Evolutionary conservation across 1,284 basidiomycete species (phyloP).

Genomic region (Grifola frondosa): DNA sequence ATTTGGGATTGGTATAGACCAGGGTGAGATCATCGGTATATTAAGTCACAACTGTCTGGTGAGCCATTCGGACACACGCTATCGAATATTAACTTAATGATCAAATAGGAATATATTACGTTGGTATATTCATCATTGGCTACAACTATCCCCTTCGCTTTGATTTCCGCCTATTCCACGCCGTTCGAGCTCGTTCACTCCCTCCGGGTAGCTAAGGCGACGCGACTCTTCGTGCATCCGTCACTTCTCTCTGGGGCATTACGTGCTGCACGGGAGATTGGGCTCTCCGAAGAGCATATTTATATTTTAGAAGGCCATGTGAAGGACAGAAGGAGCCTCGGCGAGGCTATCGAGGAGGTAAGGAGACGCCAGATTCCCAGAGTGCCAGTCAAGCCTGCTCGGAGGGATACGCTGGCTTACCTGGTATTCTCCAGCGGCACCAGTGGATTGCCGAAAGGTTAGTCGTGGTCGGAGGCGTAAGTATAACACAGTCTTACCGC

Average conservation of each 20-base stretch:
- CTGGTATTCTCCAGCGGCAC: constrained; percentile 78
- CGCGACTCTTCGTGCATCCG: constrained; percentile 62
- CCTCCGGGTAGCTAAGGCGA: constrained; percentile 51
- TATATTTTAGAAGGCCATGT: constrained; percentile 50
- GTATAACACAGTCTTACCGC: background rate
- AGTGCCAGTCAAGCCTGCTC: constrained; percentile 46
- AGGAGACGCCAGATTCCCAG: constrained; percentile 38
- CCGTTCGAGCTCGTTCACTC: constrained; percentile 63
- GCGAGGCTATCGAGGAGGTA: constrained; percentile 44
- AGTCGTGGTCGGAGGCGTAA: constrained; percentile 1
- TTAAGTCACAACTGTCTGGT: constrained; percentile 70
- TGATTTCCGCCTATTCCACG: constrained; percentile 66
- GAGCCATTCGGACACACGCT: constrained; percentile 21
- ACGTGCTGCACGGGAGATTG: constrained; percentile 49
- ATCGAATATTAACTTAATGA: background rate
- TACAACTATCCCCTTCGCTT: constrained; percentile 58
- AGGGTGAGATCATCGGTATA: constrained; percentile 62
- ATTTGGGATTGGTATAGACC: constrained; percentile 46
- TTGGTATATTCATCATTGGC: constrained; percentile 56
- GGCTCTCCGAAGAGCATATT: constrained; percentile 51
- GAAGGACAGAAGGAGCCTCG: constrained; percentile 42
- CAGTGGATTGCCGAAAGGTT: constrained; percentile 75
- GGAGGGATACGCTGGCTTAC: constrained; percentile 63
- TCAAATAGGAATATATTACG: constrained; percentile 57
- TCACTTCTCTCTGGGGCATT: constrained; percentile 48